Evolutionary conservation across 2,329 filamentous ascomycete genomes (phyloP), one percentile per base, ranked within the genome.

Genomic region (Juglanconis juglandina): DNA sequence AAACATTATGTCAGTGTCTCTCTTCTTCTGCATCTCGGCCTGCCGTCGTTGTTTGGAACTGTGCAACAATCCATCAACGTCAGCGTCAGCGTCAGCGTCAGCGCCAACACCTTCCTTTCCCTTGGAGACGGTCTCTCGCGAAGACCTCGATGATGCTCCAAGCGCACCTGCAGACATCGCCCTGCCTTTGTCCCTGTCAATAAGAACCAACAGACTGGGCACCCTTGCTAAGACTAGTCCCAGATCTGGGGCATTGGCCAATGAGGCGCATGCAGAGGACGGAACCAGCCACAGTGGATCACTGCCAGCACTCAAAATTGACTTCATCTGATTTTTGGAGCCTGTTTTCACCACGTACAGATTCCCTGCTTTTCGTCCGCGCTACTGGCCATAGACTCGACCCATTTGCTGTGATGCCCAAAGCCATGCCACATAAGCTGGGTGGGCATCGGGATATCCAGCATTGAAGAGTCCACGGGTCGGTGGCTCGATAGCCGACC

Each of bases 281-380:
- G 50, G 46, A 46, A 53, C 61, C 61, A 63, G 61, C 61, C 61
- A 59, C 57, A 34, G 33, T 49, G 37, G n/a, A 33, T 51, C 56
- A 24, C 10, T 46, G 30, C 24, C n/a, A 41, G 48, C 47, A 61
- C 58, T 60, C 49, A 63, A 61, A 61, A 57, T 63, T 63, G 61
- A 63, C 61, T 56, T 63, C 61, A 63, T 52, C 54, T 63, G 50
- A 42, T 58, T 44, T 49, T 63, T 46, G 9, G 50, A 58, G 58
- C 61, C 48, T 51, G 54, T 54, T 57, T 61, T 55, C 46, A 37
- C 42, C 46, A n/a, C 42, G 37, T 39, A 17, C 48, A 42, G 46
- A 4, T 55, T 61, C 54, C 61, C 51, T 63, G 61, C 58, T 63
- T 60, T 58, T 51, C 47, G 46, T 6, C 37, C 34, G n/a, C 53